A percentile compares a stretch with the other conserved stretches of the same genome.
Conservation (phyloP, 2,329 filamentous ascomycete genomes). For the Arthroderma sp. region DNA sequence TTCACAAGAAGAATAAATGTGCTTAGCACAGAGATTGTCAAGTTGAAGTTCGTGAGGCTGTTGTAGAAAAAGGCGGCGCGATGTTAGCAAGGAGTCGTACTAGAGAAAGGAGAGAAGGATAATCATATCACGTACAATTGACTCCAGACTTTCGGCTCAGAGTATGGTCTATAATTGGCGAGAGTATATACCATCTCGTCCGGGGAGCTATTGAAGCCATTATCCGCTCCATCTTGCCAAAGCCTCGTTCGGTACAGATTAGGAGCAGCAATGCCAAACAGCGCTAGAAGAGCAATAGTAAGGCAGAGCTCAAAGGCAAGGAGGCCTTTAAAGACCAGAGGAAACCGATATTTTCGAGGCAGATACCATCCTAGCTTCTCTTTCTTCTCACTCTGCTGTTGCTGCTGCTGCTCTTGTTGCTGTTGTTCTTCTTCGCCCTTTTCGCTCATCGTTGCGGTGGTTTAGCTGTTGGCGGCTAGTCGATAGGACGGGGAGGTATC, state of each 20-base stretch:
- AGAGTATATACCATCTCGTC: conserved; percentile 43
- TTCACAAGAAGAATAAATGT: conserved; percentile 50
- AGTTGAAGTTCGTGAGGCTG: conserved; percentile 49
- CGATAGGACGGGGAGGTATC: not conserved
- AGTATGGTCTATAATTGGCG: conserved; percentile 45
- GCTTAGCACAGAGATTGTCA: conserved; percentile 47
- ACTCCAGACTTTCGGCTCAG: conserved; percentile 46
- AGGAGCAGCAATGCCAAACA: conserved; percentile 50
- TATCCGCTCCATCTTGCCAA: conserved; percentile 48
- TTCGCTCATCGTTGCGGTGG: not conserved
- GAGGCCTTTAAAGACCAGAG: conserved; percentile 39
- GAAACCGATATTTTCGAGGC: conserved; percentile 42
- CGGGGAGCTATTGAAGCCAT: conserved; percentile 51
- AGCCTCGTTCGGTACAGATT: conserved; percentile 48
- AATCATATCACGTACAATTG: conserved; percentile 35
- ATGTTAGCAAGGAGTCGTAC: conserved; percentile 1
- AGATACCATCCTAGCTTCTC: conserved; percentile 20
- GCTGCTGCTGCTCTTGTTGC: too few relatives aligned
- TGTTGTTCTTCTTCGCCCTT: too few relatives aligned
- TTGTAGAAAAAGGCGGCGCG: not conserved
- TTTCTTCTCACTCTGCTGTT: too few relatives aligned
- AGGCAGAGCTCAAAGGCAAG: conserved; percentile 44
- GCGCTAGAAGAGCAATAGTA: conserved; percentile 43
- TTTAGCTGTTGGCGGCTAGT: not conserved
- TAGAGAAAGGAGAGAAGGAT: not conserved